Evolutionary conservation across 192 early-diverging fungal genomes (phyloP).

Genomic region (Rhizophagus clarus): DNA sequence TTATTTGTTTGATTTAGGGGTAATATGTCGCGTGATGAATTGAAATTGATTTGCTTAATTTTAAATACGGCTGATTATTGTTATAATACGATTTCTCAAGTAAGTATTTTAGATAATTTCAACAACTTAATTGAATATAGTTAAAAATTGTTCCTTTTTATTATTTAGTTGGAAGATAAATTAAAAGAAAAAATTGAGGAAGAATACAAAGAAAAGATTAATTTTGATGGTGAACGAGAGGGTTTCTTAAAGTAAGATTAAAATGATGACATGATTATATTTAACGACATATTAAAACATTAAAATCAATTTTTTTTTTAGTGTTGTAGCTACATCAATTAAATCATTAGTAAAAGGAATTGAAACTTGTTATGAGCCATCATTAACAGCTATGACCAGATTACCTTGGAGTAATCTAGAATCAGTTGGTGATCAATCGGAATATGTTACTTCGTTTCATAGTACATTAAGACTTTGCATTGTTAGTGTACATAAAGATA

Average conservation of each 20-base stretch:
- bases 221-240: constrained; percentile 76
- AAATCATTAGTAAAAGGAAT: constrained; percentile 67
- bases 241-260: constrained; percentile 70
- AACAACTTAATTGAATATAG: not conserved
- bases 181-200: constrained; percentile 81
- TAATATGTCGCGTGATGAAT: constrained; percentile 63
- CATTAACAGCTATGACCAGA: constrained; percentile 72
- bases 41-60: constrained; percentile 74
- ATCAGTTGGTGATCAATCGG: constrained; percentile 92
- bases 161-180: constrained; percentile 83
- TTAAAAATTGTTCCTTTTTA: constrained; percentile 19
- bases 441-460: constrained; percentile 75
- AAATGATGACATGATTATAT: too few relatives aligned
- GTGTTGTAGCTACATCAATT: constrained; percentile 66
- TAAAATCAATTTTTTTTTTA: constrained; percentile 25
- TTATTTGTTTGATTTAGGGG: constrained; percentile 41
- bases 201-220: constrained; percentile 67
- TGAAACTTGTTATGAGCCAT: constrained; percentile 68
- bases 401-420: constrained; percentile 81
- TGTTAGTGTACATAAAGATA: constrained; percentile 56
- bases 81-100: constrained; percentile 75
- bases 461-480: constrained; percentile 58
- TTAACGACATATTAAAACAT: too few relatives aligned
- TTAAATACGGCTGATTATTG: constrained; percentile 98
- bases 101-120: constrained; percentile 27